These are phyloP conservation scores for Polychaeton citri DNA, from an alignment of 2,329 filamentous ascomycete genomes.

Conservation along the genomic window DNA sequence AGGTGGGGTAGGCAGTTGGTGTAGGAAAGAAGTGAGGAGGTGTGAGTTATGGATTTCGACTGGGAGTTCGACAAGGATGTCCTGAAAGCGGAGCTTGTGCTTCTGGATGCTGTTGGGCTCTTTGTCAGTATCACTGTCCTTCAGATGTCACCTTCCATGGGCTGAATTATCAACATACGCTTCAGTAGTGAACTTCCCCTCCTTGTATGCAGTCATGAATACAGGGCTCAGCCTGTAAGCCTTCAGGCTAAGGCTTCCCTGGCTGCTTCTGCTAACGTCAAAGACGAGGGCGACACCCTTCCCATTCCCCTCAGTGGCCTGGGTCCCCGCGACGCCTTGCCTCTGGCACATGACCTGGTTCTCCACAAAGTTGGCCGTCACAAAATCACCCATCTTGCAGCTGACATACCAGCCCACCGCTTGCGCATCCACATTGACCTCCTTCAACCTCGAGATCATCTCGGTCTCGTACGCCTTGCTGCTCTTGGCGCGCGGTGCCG, in stretches of 20 bases:
- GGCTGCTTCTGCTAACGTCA: constrained; percentile 87
- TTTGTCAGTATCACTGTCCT: not conserved
- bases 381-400: constrained; percentile 96
- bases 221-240: constrained; percentile 79
- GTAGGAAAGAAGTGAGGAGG: constrained; percentile 85
- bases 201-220: constrained; percentile 88
- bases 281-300: constrained; percentile 65
- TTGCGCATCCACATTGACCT: constrained; percentile 97
- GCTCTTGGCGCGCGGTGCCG: constrained; percentile 82
- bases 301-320: not conserved
- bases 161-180: constrained; percentile 45
- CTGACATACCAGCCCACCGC: constrained; percentile 98
- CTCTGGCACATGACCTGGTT: constrained; percentile 97
- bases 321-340: constrained; percentile 67
- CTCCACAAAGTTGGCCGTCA: constrained; percentile 90
- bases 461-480: constrained; percentile 83
- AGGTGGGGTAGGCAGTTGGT: constrained; percentile 66
- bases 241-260: constrained; percentile 77
- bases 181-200: constrained; percentile 94
- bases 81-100: constrained; percentile 82
- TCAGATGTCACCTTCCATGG: too few relatives aligned
- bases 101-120: constrained; percentile 62
- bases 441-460: constrained; percentile 92
- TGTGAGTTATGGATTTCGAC: constrained; percentile 92
- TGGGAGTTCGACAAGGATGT: constrained; percentile 83